Base-by-base conservation (phyloP, 2,329 filamentous ascomycete genomes). In the Ascochyta pisi region DNA sequence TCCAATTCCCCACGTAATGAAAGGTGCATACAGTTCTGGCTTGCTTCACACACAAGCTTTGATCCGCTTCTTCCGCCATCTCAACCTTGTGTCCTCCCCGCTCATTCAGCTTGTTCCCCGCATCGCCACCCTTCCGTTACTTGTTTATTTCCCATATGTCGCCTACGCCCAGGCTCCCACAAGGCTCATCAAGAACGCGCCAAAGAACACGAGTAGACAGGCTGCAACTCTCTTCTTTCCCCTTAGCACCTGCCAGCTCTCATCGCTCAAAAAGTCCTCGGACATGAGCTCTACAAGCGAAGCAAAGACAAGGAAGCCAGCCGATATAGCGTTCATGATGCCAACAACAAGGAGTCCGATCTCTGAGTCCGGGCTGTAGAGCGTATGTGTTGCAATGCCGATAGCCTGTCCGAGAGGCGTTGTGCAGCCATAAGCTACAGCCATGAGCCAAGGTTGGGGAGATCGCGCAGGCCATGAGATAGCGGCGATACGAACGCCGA, bases 381-480 rank as follows among this genome's bases (percentile, higher is more conserved):
- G 78, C 33, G 86, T 87, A 74, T 95, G 90, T 19, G 94, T 83
- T 4, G 89, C 78, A 10, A 96, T 80, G 0, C 92, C 92, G 51
- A 96, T 90, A 1, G 90, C 91, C 71, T 96, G 91, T 8, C 92
- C 92, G 16, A 95, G 80, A 0, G 92, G 92, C 0, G 92, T 96
- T 24, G 64, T 68, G 42, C 33, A 49, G 19, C 89, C 89, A 66
- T 91, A 92, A 1, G 89, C 88, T 13, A 92, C 77, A 1, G 90
- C 89, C 89, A 92, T 92, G 8, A 92, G 81, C 89, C 89, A 84
- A 0, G 78, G 79, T 58, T 80, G 71, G 12, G 61, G 53, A 7
- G 67, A 60, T 19, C 63, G 61, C 10, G 63, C 50, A 9, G 65
- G 63, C 65, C 71, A 76, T 19, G 89, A 86, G 26, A 96, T 86